Evolutionary conservation across 1,284 basidiomycete genomes (phyloP), one percentile per base, ranked within the genome.

Genomic region (Chondrostereum purpureum): DNA sequence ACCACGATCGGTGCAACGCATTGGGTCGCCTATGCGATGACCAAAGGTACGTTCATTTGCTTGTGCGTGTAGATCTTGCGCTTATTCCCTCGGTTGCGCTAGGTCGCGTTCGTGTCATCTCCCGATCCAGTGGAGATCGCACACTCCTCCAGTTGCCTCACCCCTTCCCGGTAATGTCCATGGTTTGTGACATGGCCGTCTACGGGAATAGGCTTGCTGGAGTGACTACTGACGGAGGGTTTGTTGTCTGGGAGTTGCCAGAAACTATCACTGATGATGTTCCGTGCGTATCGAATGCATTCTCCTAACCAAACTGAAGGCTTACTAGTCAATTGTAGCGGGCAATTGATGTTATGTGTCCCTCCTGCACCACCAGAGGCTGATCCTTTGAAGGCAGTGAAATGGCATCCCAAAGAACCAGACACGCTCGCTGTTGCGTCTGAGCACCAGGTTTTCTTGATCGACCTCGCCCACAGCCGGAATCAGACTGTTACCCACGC

Each of bases 21-120:
- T 56, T 90, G 87, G 84, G 88, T 91, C 49, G 87, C 88, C 11
- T 91, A 91, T 57, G 87, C 85, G 16, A 90, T 91, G 88, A 89
- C 83, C n/a, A 81, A 83, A 65, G 86, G 83, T 78, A 47, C 54
- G 21, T 39, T 39, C 17, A 35, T 45, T 22, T 21, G 24, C 24
- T 23, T 47, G 13, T 39, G 18, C 17, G 16, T 22, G 16, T 23
- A 16, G 20, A 37, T 13, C 41, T 43, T 12, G 19, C 43, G 10
- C 23, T 14, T 24, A n/a, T 38, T 39, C 33, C 51, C 3, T 46
- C 24, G 36, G 6, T 35, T 21, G 33, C 27, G n/a, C 16, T 50
- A 80, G 81, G 83, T 51, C 86, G 88, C 51, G 83, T 90, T 43
- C 82, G 88, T 41, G 83, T 91, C 43, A 89, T 91, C 49, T 90